These are phyloP conservation scores for Psilocybe mexicana DNA, from an alignment of 1,284 basidiomycete species.

Conservation along the genomic window DNA sequence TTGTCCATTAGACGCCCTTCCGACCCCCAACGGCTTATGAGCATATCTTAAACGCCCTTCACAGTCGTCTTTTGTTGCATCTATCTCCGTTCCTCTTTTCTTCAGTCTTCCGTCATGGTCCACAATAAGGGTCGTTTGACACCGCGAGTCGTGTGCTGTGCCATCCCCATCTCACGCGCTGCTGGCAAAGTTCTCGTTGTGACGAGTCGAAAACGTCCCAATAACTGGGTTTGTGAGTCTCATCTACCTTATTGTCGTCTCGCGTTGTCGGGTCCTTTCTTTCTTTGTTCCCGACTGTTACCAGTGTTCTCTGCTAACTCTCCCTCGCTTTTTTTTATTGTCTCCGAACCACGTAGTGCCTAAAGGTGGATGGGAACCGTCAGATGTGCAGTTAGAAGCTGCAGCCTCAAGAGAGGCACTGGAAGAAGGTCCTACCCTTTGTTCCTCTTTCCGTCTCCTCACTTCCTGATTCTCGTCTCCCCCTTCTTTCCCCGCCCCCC, in stretches of 20 bases:
- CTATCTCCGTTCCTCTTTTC: conserved; percentile 10
- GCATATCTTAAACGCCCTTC: conserved; percentile 28
- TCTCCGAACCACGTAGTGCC: conserved; percentile 54
- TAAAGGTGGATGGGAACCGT: conserved; percentile 83
- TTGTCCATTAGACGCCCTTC: conserved; percentile 8
- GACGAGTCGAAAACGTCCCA: conserved; percentile 77
- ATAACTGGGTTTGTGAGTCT: conserved; percentile 83
- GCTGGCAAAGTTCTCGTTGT: conserved; percentile 76
- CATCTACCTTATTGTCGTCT: conserved; percentile 8
- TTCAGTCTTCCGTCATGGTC: conserved; percentile 44
- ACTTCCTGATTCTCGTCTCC: conserved; percentile 55
- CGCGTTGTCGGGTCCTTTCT: neutral
- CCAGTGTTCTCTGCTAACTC: conserved; percentile 5
- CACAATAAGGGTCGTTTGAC: conserved; percentile 72
- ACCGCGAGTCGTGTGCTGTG: conserved; percentile 83
- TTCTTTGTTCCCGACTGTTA: conserved; percentile 9
- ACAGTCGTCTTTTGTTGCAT: conserved; percentile 16
- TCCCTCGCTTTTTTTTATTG: conserved; percentile 1
- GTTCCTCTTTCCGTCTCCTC: conserved; percentile 74
- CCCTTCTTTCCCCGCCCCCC: conserved; percentile 29
- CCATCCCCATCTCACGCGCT: conserved; percentile 73
- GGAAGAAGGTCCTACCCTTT: conserved; percentile 90
- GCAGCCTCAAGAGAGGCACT: conserved; percentile 85
- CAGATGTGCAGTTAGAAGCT: conserved; percentile 76
- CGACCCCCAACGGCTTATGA: conserved; percentile 25